phyloP scores from a whole-genome alignment of 805 yeast genomes.

The Candida orba region DNA sequence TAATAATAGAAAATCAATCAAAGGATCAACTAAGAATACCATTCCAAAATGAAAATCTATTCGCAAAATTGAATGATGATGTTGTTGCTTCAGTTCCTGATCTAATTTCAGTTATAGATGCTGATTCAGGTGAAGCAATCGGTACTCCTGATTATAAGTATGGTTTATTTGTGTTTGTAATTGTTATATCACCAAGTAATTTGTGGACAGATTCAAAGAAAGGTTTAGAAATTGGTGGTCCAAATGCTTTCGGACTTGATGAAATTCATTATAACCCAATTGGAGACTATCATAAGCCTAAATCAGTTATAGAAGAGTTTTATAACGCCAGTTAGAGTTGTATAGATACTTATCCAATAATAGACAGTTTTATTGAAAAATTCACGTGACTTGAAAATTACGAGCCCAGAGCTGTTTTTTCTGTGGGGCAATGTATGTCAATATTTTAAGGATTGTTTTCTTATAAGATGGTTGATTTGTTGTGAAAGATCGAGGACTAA shows the following conservation, averaged over 20 bases:
- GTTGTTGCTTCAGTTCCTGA: slow-evolving; percentile 38
- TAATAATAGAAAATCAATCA: slow-evolving; percentile 24
- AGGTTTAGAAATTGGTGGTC: slow-evolving; percentile 37
- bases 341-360: too few species aligned
- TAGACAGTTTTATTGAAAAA: too few species aligned
- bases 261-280: slow-evolving; percentile 30
- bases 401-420: too few species aligned
- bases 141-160: slow-evolving; percentile 43
- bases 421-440: too few species aligned
- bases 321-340: not conserved
- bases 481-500: too few species aligned
- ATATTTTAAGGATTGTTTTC: too few species aligned
- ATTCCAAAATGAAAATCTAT: slow-evolving; percentile 41
- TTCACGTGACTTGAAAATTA: too few species aligned
- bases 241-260: slow-evolving; percentile 27
- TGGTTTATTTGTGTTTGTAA: slow-evolving; percentile 38
- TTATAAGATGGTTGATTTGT: too few species aligned
- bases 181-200: slow-evolving; percentile 31
- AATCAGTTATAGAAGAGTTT: slow-evolving; percentile 33
- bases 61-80: slow-evolving; percentile 24
- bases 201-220: slow-evolving; percentile 25
- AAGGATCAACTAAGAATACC: slow-evolving; percentile 28
- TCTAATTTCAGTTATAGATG: slow-evolving; percentile 34
- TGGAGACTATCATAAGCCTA: slow-evolving; percentile 29
- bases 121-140: slow-evolving; percentile 38